phyloP scores from a whole-genome alignment of 2,329 filamentous ascomycete genomes.

The Clonostachys rhizophaga region DNA sequence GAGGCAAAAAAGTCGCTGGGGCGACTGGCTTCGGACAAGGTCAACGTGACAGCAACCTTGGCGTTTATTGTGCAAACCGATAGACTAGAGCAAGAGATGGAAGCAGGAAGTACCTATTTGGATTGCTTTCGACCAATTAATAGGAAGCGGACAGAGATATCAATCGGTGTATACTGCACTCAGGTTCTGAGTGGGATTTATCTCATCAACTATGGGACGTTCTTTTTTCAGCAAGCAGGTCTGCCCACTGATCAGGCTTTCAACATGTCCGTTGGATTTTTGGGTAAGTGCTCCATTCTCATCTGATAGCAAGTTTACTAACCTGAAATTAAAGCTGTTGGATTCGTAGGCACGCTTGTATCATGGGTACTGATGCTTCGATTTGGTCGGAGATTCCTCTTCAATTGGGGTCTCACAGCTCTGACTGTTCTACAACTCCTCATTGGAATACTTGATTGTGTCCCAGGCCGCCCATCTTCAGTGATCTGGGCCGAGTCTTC shows the following conservation, averaged over 20 bases:
- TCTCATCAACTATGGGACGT: constrained; percentile 27
- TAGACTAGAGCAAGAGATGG: constrained; percentile 34
- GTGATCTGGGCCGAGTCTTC: not conserved
- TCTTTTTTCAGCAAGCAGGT: constrained; percentile 36
- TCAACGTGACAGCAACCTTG: constrained; percentile 31
- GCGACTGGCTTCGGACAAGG: constrained; percentile 25
- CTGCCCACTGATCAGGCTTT: constrained; percentile 25
- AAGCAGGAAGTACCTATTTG: constrained; percentile 18
- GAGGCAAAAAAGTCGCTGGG: constrained; percentile 20
- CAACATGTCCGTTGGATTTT: constrained; percentile 20
- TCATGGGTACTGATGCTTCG: constrained; percentile 29
- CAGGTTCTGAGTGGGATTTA: constrained; percentile 26
- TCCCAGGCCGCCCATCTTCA: constrained; percentile 2
- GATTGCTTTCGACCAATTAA: constrained; percentile 40
- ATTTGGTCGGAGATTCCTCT: constrained; percentile 31
- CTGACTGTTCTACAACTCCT: constrained; percentile 35
- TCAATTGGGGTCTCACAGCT: constrained; percentile 32
- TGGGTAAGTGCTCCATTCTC: no score
- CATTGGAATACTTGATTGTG: constrained; percentile 41
- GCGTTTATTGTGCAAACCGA: constrained; percentile 54
- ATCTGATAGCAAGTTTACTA: no score
- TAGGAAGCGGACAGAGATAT: constrained; percentile 32
- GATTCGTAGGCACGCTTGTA: constrained; percentile 27
- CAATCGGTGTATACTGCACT: constrained; percentile 22
- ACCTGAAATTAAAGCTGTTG: constrained; percentile 18